Base-by-base conservation (phyloP, 2,329 filamentous ascomycete genomes). In the Aspergillus versicolor region DNA sequence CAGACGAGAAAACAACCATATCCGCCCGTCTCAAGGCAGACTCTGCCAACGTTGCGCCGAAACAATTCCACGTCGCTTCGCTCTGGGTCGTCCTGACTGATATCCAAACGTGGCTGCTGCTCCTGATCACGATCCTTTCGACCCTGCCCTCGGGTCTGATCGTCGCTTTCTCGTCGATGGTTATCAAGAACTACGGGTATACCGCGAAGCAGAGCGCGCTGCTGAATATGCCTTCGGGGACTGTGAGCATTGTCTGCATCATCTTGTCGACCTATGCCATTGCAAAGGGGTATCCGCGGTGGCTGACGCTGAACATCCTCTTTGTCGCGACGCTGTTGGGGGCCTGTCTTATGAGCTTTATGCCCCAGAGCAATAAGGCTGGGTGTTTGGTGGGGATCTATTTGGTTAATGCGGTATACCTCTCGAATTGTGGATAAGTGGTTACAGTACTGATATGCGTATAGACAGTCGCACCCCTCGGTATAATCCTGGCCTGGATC, bases 311-410 rank as follows among this genome's bases (percentile, higher is more conserved):
- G 61, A 68, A 75, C 42, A 61, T 75, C 30, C 66, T 77, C 19
- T 68, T 79, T 24, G 63, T 80, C n/a, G 78, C 77, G 1, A 77
- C 74, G 1, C 73, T 82, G 11, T 59, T 81, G 2, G 78, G 77
- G 1, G 77, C 75, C 1, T 68, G 67, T 15, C 57, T 75, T 3
- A 73, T 75, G 67, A 70, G 67, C 0, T 75, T 74, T 42, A 52
- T 74, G 2, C 67, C 70, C 1, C 54, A 65, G 0, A 61, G 65
- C 5, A 79, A 80, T 57, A 73, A 75, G 45, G 69, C 68, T 0
- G 76, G 75, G 1, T 70, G 74, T 32, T 64, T 81, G n/a, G 69
- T 70, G 3, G 77, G 77, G 0, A 75, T 77, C 43, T 79, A 79
- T 49, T 65, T 80, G 21, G 66, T 68, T 1, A 68, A 69, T 22